Evolutionary conservation across 768 basidiomycete species (phyloP), one percentile per base, ranked within the genome.

Genomic region (Lentinula raphanica): DNA sequence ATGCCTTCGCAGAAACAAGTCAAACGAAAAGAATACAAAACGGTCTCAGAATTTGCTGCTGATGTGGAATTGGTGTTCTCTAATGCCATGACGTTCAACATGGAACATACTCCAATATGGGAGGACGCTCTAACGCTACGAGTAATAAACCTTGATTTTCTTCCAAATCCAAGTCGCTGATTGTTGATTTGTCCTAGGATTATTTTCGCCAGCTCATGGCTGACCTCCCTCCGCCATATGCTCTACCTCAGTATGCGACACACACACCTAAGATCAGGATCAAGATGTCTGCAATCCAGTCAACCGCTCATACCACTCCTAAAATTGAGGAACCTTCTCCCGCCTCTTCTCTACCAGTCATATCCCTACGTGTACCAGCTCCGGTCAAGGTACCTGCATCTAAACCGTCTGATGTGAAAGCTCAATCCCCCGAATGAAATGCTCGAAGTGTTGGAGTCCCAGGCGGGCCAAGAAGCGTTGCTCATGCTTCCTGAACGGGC

Each of bases 11-110:
- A 98, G 94, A 87, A 86, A 82, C 84, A 82, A 49, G 75, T 96
- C 62, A 87, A 91, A 66, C 83, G 83, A 58, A 90, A 92, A 67
- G 86, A 89, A 63, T 98, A 96, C 67, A 65, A 68, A 21, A 80
- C 77, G 2, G 73, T 82, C 5, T 75, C 79, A 3, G 86, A 88
- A 25, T 96, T 95, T 66, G 87, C 88, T 44, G 83, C 82, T 8
- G 95, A 98, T 59, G 88, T 95, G 13, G 92, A 94, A 64, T 80
- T 94, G 40, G 88, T 98, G 25, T 96, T 94, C 72, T 81, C 84
- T 6, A 98, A 98, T 68, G 95, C 94, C 9, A 77, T 92, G 68
- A 72, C 80, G 58, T 98, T 94, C 73, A 98, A 98, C 64, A 85
- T 83, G 66, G 94, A 96, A 28, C 85, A 88, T 66, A 91, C 88